Conservation (phyloP, 2,329 filamentous ascomycete genomes). For the Thielaviopsis euricoi region DNA sequence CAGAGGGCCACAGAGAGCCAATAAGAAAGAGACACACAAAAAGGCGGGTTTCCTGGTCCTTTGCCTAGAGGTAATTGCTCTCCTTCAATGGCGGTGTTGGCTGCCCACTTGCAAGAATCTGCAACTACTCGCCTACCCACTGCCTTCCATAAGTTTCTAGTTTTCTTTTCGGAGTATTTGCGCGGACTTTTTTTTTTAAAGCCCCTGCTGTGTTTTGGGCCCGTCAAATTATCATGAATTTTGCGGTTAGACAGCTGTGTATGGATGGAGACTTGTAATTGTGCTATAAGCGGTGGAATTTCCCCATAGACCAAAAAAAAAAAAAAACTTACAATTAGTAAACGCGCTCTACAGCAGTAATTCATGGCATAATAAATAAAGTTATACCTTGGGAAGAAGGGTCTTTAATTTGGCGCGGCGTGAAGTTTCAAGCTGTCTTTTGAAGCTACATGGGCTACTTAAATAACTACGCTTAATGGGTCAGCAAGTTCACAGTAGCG, state of each 20-base stretch:
- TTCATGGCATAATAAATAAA: neutral
- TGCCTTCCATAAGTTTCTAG: neutral
- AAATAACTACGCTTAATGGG: neutral
- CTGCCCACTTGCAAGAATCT: neutral
- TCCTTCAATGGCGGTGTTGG: neutral
- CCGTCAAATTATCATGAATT: neutral
- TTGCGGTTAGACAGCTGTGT: too few relatives aligned
- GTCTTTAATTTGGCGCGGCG: neutral
- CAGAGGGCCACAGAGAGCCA: neutral
- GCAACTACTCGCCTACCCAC: neutral
- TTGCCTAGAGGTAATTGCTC: neutral
- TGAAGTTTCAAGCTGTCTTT: neutral
- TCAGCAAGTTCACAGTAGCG: neutral
- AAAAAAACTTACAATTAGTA: neutral
- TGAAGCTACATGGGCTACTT: neutral
- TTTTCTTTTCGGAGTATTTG: neutral
- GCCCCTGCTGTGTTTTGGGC: neutral
- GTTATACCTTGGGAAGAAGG: neutral
- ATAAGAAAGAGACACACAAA: too few relatives aligned
- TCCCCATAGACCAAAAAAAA: neutral
- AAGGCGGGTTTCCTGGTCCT: neutral
- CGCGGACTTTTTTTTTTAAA: neutral
- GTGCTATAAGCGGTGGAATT: neutral
- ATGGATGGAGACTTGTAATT: too few relatives aligned
- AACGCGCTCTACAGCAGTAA: too few relatives aligned